phyloP scores from a whole-genome alignment of 208 protist genomes.

The Trypanosoma conorhini region DNA sequence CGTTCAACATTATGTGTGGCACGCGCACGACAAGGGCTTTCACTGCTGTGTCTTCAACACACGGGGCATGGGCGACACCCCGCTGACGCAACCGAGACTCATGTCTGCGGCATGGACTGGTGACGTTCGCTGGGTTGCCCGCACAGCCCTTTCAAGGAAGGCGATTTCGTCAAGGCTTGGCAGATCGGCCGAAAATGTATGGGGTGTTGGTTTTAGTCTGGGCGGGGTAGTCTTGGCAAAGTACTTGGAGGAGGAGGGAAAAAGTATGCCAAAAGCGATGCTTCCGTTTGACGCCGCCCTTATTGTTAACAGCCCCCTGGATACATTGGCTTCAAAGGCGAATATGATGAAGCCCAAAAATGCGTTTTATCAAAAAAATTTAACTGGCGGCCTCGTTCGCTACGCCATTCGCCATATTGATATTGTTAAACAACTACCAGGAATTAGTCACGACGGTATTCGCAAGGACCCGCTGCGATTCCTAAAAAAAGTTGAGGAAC shows the following conservation, averaged over 20 bases:
- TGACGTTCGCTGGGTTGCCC: conserved; percentile 36
- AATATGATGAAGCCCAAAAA: conserved; percentile 30
- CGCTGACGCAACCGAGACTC: conserved; percentile 56
- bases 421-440: conserved; percentile 43
- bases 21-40: conserved; percentile 42
- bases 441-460: conserved; percentile 26
- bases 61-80: conserved; percentile 70
- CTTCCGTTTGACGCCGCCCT: conserved; percentile 46
- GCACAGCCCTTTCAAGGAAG: conserved; percentile 26
- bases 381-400: conserved; percentile 41
- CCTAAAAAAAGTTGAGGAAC: conserved; percentile 35
- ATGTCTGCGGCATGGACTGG: conserved; percentile 72
- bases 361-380: conserved; percentile 57
- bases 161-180: conserved; percentile 38
- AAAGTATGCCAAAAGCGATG: not conserved
- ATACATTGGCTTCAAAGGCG: conserved; percentile 41
- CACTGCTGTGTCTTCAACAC: conserved; percentile 75
- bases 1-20: conserved; percentile 61
- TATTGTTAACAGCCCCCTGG: conserved; percentile 57
- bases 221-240: conserved; percentile 72
- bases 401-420: conserved; percentile 53
- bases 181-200: conserved; percentile 24
- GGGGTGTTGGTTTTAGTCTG: conserved; percentile 72
- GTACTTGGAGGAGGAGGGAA: conserved; percentile 56
- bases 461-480: conserved; percentile 22